A percentile compares a stretch with the other conserved stretches of the same genome.
Conservation (phyloP, 345 rosid genomes). For the Camelina laxa region DNA sequence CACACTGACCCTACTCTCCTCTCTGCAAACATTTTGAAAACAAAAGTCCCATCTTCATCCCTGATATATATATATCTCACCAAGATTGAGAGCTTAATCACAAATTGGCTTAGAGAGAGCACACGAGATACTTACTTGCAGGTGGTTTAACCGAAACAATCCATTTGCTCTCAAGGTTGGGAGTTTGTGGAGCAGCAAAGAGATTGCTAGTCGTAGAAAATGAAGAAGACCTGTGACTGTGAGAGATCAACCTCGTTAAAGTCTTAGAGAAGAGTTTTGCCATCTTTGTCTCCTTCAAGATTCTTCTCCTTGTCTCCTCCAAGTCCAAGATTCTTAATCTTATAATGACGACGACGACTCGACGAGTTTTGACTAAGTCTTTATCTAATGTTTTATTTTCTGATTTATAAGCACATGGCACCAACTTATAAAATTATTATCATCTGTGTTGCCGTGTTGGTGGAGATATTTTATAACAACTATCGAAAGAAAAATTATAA, state of each 20-base stretch:
- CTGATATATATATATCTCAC: not conserved
- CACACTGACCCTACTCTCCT: conserved; percentile 54
- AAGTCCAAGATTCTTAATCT: conserved; percentile 1
- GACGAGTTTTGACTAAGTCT: not conserved
- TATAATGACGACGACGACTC: not conserved
- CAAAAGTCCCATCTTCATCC: not conserved
- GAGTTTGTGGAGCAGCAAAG: conserved; percentile 27
- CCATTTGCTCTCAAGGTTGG: conserved; percentile 41
- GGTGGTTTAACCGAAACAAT: conserved; percentile 35
- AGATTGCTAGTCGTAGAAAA: conserved; percentile 7
- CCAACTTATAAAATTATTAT: not conserved
- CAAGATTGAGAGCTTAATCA: conserved; percentile 17
- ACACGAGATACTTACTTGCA: conserved; percentile 49
- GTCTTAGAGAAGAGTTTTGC: conserved; percentile 49
- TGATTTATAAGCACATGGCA: conserved; percentile 5
- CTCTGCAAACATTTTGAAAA: conserved; percentile 29
- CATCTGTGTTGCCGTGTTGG: not conserved
- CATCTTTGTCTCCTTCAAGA: conserved; percentile 12
- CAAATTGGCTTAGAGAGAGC: not conserved
- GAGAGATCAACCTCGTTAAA: conserved; percentile 44
- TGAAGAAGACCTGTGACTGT: conserved; percentile 15
- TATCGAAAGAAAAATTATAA: not conserved
- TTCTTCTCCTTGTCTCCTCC: not conserved
- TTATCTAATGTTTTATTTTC: not conserved
- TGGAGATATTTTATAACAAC: not conserved